Evolutionary conservation across 2,329 filamentous ascomycete species (phyloP), one percentile per base, ranked within the genome.

Genomic region (Penicillium sp.): DNA sequence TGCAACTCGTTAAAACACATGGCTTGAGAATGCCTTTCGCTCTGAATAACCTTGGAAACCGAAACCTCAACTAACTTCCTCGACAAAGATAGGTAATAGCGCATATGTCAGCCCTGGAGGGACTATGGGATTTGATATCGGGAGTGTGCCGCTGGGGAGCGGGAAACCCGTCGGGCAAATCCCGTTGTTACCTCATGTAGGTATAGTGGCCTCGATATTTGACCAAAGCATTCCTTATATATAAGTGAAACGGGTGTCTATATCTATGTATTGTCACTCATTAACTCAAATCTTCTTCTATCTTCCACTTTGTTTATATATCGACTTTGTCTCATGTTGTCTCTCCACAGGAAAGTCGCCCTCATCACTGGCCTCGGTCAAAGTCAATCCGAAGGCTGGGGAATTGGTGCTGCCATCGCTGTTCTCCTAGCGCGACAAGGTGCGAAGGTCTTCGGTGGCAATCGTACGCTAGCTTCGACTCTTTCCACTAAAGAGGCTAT

Each of bases 361-460:
- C 60, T 70, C 19, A 60, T 70, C 8, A 68, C 61, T 29, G 68
- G 68, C 17, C 62, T 70, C 21, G 68, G 68, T 36, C 77, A 80
- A 65, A 73, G 73, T 17, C 73, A 76, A 19, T 68, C 71, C 43
- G 63, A 60, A 21, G 72, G 77, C 29, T 83, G 80, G 81, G 80
- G 80, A 35, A 83, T 81, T 61, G 81, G 81, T 12, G 76, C 80
- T 21, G 79, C 81, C 36, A 81, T 77, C 48, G 78, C 81, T n/a
- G 74, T 77, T 3, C 68, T 78, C 6, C 71, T 83, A 19, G 78
- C 80, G 12, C 12, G 31, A 15, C 31, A 15, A 33, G 31, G 31
- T 33, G 31, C 31, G 31, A 33, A 33, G 31, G 13, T 33, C 31
- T 33, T 33, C 13, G 31, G 31, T 6, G 31, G 31, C 12, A 33